Evolutionary conservation across 75 land plant genomes (phyloP), one percentile per base, ranked within the genome.

Genomic region (Selaginella moellendorffii): DNA sequence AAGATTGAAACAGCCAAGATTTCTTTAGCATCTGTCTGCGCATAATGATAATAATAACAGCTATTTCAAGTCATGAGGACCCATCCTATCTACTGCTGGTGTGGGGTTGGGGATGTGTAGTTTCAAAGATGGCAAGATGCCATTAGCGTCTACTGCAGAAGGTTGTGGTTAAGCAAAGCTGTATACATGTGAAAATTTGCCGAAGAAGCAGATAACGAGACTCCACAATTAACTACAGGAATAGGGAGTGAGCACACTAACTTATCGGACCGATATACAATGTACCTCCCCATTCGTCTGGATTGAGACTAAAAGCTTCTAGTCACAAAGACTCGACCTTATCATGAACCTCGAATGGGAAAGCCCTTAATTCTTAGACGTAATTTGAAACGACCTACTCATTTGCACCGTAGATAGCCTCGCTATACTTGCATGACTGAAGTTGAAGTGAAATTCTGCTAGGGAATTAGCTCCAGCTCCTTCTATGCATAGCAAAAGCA

Each of bases 21-120:
- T 64, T 88, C 85, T 82, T 83, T 85, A 1, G 90, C 83, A 31
- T 88, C 86, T 51, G 86, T 88, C 89, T 84, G 81, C n/a, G n/a
- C n/a, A n/a, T n/a, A n/a, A n/a, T n/a, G 53, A 75, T 1, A 19
- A 22, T 9, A 28, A 54, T 14, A 54, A 36, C 46, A 36, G 5
- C 14, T 36, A 36, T 36, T n/a, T n/a, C n/a, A n/a, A n/a, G n/a
- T n/a, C n/a, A n/a, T n/a, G n/a, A n/a, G n/a, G n/a, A n/a, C n/a
- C n/a, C n/a, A n/a, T 65, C 77, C 69, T 78, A 74, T 28, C 75
- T 75, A 5, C 80, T 87, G 69, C 84, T n/a, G n/a, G n/a, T n/a
- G n/a, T n/a, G n/a, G n/a, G n/a, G n/a, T n/a, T n/a, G n/a, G 92
- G 10, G 88, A 81, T 53, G 82, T 80, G 68, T 87, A 85, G 1